Evolutionary conservation across 768 basidiomycete genomes (phyloP), one percentile per base, ranked within the genome.

Genomic region (Mycena kentingensis): DNA sequence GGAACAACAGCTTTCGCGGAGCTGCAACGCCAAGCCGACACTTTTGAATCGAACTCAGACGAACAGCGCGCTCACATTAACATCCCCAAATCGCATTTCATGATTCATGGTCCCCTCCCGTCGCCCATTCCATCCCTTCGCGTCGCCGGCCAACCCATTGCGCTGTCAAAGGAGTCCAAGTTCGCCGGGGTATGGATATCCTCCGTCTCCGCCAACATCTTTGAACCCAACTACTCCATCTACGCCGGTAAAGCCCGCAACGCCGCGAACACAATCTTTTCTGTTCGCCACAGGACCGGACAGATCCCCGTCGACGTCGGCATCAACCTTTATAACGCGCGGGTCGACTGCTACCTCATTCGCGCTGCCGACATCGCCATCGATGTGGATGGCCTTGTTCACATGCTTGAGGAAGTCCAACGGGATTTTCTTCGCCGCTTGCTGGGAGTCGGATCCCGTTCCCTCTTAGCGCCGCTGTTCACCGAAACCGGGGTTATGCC

Each of bases 41-140:
- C n/a, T n/a, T n/a, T n/a, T n/a, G n/a, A n/a, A n/a, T n/a, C n/a
- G n/a, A n/a, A n/a, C n/a, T n/a, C n/a, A n/a, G n/a, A n/a, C n/a
- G n/a, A n/a, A 32, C 8, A 69, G 50, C 63, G 60, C 31, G 51
- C 63, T 50, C 27, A 46, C 10, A 55, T 67, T 29, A 68, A 59
- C 54, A 59, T 51, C 5, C 16, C 45, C 1, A 65, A 66, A 44
- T 61, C 65, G 2, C 29, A 41, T 16, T 46, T 36, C 13, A 61
- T 63, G 58, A 51, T 63, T 5, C 60, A 58, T 47, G 63, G 64
- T 21, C 32, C 29, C 15, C 18, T 35, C 26, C 47, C 19, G 1
- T 5, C 37, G 21, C 31, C 13, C 8, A 11, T 54, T 18, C 56
- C 54, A 10, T 24, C 41, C 26, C 45, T 52, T 5, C 12, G 21